Evolutionary conservation across 768 basidiomycete species (phyloP).

Genomic region (Daedaleopsis sinensis): DNA sequence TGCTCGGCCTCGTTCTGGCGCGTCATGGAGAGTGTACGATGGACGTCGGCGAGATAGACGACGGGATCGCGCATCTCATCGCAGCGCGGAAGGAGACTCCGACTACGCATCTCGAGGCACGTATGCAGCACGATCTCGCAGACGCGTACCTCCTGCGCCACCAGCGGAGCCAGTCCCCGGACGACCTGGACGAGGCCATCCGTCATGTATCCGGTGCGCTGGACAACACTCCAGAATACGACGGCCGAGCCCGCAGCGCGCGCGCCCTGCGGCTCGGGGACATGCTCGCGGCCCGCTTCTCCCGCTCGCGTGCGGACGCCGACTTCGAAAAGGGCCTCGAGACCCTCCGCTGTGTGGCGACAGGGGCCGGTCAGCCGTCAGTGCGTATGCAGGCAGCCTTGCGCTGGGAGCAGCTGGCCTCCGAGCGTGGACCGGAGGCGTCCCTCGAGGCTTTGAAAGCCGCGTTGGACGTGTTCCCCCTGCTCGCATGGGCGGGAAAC

Average conservation of each 20-base stretch:
- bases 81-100: background rate
- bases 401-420: slow-evolving; percentile 1
- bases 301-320: background rate
- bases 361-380: background rate
- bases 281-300: background rate
- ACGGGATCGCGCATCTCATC: background rate
- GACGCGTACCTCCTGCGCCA: slow-evolving; percentile 1
- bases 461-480: slow-evolving; percentile 2
- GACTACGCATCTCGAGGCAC: slow-evolving; percentile 1
- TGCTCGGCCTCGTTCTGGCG: background rate
- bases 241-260: background rate
- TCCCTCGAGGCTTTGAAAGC: slow-evolving; percentile 2
- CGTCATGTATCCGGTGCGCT: background rate
- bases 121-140: slow-evolving; percentile 2
- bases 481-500: slow-evolving; percentile 4
- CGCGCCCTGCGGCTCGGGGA: background rate
- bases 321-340: background rate
- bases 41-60: background rate
- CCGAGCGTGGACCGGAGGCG: background rate
- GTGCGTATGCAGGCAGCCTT: slow-evolving; percentile 4
- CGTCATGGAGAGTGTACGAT: background rate
- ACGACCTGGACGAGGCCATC: slow-evolving; percentile 4
- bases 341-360: background rate
- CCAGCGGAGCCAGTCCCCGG: background rate
- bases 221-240: background rate